Percentiles rank a stretch among this genome's conserved stretches.
Conservation (phyloP, 768 basidiomycete species). For the Agrocybe chaxingu region DNA sequence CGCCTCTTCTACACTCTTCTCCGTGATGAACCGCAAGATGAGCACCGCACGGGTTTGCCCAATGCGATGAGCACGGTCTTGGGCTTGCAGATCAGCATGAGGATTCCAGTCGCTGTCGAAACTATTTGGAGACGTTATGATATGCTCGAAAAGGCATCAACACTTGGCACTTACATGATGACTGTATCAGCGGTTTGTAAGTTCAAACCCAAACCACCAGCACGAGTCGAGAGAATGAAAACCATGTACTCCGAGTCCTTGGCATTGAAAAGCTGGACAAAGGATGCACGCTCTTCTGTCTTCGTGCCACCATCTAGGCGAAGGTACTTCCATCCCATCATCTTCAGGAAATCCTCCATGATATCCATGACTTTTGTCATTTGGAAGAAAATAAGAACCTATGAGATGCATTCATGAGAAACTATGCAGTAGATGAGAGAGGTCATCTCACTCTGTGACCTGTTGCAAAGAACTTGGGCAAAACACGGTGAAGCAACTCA, state of each 20-base stretch:
- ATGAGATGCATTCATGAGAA: conserved; percentile 2
- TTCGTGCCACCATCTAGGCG: conserved; percentile 97
- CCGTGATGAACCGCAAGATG: conserved; percentile 94
- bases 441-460: conserved; percentile 72
- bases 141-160: background rate
- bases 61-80: conserved; percentile 99
- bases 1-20: conserved; percentile 97
- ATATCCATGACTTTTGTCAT: conserved; percentile 99
- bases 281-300: conserved; percentile 88
- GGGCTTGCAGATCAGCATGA: conserved; percentile 97
- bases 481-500: conserved; percentile 83
- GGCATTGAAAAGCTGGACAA: conserved; percentile 88
- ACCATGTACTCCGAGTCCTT: conserved; percentile 82
- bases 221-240: conserved; percentile 92
- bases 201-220: conserved; percentile 92
- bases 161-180: conserved; percentile 65
- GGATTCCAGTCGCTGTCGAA: conserved; percentile 94
- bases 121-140: conserved; percentile 30
- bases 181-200: conserved; percentile 96
- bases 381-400: conserved; percentile 99
- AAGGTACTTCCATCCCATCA: conserved; percentile 82
- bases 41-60: conserved; percentile 98
- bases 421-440: background rate
- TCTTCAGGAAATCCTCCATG: conserved; percentile 92
- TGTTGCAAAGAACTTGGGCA: conserved; percentile 92